Conservation (phyloP, 1,139 yeast genomes). For the Pichia sp. region DNA sequence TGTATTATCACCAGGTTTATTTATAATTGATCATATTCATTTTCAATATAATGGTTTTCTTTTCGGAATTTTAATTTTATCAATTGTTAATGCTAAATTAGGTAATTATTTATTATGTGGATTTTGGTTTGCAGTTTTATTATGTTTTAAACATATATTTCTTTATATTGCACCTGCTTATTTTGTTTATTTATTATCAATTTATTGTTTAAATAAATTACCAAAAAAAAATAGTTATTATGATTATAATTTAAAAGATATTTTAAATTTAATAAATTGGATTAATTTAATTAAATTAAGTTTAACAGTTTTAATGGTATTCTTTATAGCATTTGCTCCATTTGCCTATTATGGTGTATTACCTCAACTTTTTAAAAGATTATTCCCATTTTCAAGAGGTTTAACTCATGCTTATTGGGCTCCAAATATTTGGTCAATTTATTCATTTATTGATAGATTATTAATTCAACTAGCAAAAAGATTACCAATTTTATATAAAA, state of each 20-base stretch:
- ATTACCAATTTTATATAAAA: conserved; percentile 19
- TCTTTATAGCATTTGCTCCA: conserved; percentile 73
- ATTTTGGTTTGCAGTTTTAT: conserved; percentile 61
- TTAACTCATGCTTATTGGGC: conserved; percentile 99
- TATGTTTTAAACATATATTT: conserved; percentile 93
- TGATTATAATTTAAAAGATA: conserved; percentile 21
- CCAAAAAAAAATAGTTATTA: conserved; percentile 7
- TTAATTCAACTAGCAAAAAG: conserved; percentile 41
- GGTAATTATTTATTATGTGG: conserved; percentile 59
- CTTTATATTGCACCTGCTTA: conserved; percentile 93
- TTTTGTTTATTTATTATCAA: conserved; percentile 68
- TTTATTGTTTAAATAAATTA: conserved; percentile 51
- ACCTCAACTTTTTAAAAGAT: conserved; percentile 57
- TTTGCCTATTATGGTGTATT: conserved; percentile 58
- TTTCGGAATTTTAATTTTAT: conserved; percentile 73
- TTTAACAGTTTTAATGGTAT: conserved; percentile 54
- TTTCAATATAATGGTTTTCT: conserved; percentile 93
- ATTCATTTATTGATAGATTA: conserved; percentile 76
- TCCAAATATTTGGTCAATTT: conserved; percentile 93
- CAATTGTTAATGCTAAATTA: conserved; percentile 65
- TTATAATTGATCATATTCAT: conserved; percentile 87
- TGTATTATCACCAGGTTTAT: conserved; percentile 79
- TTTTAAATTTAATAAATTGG: conserved; percentile 50
- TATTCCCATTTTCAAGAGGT: conserved; percentile 93
- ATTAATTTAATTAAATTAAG: conserved; percentile 55